Conservation (phyloP, 2,329 filamentous ascomycete genomes). For the Dactylella cylindrospora region DNA sequence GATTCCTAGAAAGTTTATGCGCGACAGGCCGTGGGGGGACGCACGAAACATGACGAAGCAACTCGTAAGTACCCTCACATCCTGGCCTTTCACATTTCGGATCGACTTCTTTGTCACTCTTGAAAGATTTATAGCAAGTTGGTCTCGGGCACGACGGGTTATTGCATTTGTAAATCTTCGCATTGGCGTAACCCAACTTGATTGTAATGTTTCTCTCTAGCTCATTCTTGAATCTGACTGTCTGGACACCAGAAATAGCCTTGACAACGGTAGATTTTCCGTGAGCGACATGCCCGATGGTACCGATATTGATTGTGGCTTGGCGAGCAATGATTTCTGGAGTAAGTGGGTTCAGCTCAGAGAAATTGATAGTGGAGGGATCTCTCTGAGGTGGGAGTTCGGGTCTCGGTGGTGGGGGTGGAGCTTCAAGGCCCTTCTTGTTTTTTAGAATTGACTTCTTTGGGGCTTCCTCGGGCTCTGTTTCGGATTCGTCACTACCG, state of each 20-base stretch:
- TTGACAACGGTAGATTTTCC: slow-evolving; percentile 99
- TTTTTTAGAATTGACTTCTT: slow-evolving; percentile 78
- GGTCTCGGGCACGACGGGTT: slow-evolving; percentile 86
- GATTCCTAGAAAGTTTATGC: background rate
- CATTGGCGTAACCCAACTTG: slow-evolving; percentile 98
- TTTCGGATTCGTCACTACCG: slow-evolving; percentile 55
- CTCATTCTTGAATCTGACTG: slow-evolving; percentile 99
- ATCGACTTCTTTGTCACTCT: slow-evolving; percentile 98
- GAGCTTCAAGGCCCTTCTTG: slow-evolving; percentile 68
- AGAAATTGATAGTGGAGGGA: slow-evolving; percentile 81
- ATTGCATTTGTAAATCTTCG: slow-evolving; percentile 99
- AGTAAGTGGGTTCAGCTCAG: slow-evolving; percentile 76
- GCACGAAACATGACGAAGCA: slow-evolving; percentile 90
- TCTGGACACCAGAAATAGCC: slow-evolving; percentile 98
- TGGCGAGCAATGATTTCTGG: slow-evolving; percentile 97
- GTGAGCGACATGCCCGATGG: slow-evolving; percentile 98
- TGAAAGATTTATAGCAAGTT: slow-evolving; percentile 94
- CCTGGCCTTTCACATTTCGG: slow-evolving; percentile 93
- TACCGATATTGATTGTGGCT: slow-evolving; percentile 98
- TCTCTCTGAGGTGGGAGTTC: slow-evolving; percentile 87
- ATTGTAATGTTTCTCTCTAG: slow-evolving; percentile 99
- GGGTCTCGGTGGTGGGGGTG: slow-evolving; percentile 58
- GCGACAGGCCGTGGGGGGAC: slow-evolving; percentile 51
- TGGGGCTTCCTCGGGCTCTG: slow-evolving; percentile 62
- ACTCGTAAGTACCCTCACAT: slow-evolving; percentile 80